Base-by-base conservation (phyloP, 129 eudicot species). In the Cynara cardunculus region DNA sequence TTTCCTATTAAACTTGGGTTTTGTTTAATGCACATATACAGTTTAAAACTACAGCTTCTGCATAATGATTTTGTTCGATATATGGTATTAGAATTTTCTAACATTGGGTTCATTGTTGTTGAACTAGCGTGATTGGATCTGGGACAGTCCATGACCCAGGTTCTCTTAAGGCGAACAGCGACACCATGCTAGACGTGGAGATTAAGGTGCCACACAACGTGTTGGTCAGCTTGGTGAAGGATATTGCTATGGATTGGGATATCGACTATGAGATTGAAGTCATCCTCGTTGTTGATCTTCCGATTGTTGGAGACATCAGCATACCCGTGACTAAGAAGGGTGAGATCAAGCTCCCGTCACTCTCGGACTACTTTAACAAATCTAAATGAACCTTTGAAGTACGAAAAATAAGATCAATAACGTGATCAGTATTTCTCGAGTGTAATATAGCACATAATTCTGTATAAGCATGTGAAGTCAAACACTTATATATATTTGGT, bases 301-400 rank as follows among this genome's bases (percentile, higher is more conserved):
- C 86, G 11, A 35, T 79, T 25, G 34, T 84, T 19, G 84, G 81
- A 28, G 41, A 84, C 21, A 25, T 80, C 7, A 21, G 22, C 78
- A 74, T 84, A 53, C 87, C 81, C 2, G 27, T 84, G 27, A 32
- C 68, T 59, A 69, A 56, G 10, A 25, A 6, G 56, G 87, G 87
- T 5, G 80, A 53, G 64, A 69, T 84, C 69, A 84, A 84, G 77
- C 87, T 84, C 75, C 87, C 87, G 0, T 77, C 86, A 12, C 86
- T 77, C 18, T 10, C 31, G 3, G 78, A 83, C 10, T 18, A 4
- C 24, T 18, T 83, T 70, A 61, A 31, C 6, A 56, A 56, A 56
- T 56, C 65, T 73, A 22, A 75, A 19, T 22, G 16, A 31, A 32
- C 37, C 7, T 76, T 32, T 74, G 2, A 67, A 3, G 41, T 49